A percentile compares a stretch with the other conserved stretches of the same genome.
phyloP scores from a whole-genome alignment of 257 asterid species.

The Thymus mandschuricus region DNA sequence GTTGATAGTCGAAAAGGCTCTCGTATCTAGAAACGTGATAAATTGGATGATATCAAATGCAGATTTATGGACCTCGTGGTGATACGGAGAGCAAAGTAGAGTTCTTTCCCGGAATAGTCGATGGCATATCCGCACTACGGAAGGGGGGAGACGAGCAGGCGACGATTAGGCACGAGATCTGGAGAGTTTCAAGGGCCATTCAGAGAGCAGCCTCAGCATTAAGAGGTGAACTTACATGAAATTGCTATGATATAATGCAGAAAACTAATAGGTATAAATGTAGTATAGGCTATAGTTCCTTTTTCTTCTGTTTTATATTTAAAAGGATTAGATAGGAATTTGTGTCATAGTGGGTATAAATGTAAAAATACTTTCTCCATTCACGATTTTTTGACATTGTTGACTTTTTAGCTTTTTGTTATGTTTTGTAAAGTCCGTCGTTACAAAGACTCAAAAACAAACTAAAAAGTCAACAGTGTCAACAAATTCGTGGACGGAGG shows the following conservation, averaged over 20 bases:
- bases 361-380: too few species aligned
- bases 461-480: too few species aligned
- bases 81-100: constrained; percentile 45
- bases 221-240: constrained; percentile 63
- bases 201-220: constrained; percentile 65
- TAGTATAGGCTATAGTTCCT: too few species aligned
- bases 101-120: constrained; percentile 81
- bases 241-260: neutral
- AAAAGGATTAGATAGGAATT: too few species aligned
- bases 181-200: constrained; percentile 91
- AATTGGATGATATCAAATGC: constrained; percentile 29
- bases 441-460: too few species aligned
- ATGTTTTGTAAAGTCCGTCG: too few species aligned
- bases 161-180: constrained; percentile 66
- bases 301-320: too few species aligned
- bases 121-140: constrained; percentile 42
- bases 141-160: constrained; percentile 38
- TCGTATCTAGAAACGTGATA: neutral
- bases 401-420: too few species aligned
- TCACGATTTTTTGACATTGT: too few species aligned
- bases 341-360: too few species aligned
- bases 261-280: neutral
- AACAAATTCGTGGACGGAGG: too few species aligned
- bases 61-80: constrained; percentile 86
- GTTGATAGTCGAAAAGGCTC: too few species aligned